Evolutionary conservation across 129 eudicot species (phyloP), one percentile per base, ranked within the genome.

Genomic region (Tanacetum coccineum): DNA sequence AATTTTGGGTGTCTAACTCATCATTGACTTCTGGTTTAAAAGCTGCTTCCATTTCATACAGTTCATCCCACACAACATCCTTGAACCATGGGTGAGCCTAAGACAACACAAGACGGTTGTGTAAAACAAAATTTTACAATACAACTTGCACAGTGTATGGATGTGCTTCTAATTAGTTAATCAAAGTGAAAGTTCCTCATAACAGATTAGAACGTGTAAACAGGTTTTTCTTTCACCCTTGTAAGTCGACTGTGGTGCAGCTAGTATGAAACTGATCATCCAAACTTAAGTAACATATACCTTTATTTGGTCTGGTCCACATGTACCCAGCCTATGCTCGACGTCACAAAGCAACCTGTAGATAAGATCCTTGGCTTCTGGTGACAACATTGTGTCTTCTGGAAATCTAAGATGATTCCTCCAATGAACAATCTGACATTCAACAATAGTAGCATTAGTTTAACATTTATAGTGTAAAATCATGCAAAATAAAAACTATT

Each of bases 1-100:
- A 94, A 82, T 94, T 94, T 51, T 87, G 99, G 72, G 97, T 94
- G 79, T 94, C 99, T 66, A 94, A 82, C 82, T 94, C 99, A 56
- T 83, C 97, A 25, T 86, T 86, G 62, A 94, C 96, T 77, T 89
- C 86, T 55, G 99, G 99, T 74, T 81, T 89, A 50, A 78, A 94
- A 53, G 99, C 99, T 1, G 99, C 99, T 22, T 94, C 97, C 95
- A 86, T 89, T 61, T 94, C 95, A 75, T 94, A 94, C 22, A 94
- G 71, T 66, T 81, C 79, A 81, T 94, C 95, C 99, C 99, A 94
- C 76, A 48, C 87, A 65, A 87, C 58, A 57, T 76, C 95, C 26
- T 73, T 77, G 67, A 94, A 94, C 99, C 99, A 94, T 45, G 99
- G 94, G 48, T 85, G 87, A 68, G 83, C 81, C 87, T 85, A 80